Conservation (phyloP, 768 basidiomycete genomes). For the Lactarius indigo region DNA sequence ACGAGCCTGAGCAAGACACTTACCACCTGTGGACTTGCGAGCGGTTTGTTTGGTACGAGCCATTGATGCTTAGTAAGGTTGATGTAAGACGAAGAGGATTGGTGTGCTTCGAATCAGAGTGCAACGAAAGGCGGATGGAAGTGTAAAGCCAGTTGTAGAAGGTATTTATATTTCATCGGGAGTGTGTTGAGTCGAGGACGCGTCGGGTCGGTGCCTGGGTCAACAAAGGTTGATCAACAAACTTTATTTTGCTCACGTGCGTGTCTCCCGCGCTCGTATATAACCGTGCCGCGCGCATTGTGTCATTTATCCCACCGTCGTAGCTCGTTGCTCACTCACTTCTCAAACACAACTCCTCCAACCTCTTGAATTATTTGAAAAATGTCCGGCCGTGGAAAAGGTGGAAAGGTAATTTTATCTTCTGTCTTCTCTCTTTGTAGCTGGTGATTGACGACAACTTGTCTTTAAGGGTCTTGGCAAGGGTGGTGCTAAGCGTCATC, state of each 20-base stretch:
- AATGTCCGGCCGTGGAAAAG: conserved; percentile 80
- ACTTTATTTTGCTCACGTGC: conserved; percentile 26
- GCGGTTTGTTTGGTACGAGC: conserved; percentile 76
- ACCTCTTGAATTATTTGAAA: conserved; percentile 25
- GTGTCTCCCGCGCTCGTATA: conserved; percentile 25
- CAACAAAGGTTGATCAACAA: conserved; percentile 32
- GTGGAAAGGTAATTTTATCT: conserved; percentile 54
- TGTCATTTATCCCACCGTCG: neutral
- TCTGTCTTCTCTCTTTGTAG: neutral
- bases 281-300: conserved; percentile 20
- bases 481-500: conserved; percentile 76
- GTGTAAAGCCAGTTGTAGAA: neutral
- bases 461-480: conserved; percentile 63
- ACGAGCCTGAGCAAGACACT: conserved; percentile 18
- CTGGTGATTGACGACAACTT: neutral
- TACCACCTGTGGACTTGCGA: conserved; percentile 74
- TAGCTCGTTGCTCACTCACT: neutral
- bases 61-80: conserved; percentile 38
- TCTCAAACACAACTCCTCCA: neutral
- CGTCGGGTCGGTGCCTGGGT: conserved; percentile 15
- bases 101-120: conserved; percentile 6
- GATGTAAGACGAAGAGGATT: neutral
- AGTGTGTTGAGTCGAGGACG: neutral
- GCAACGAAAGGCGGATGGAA: conserved; percentile 7
- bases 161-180: conserved; percentile 18